phyloP scores from a whole-genome alignment of 768 basidiomycete genomes.

The Boletus reticulatus region DNA sequence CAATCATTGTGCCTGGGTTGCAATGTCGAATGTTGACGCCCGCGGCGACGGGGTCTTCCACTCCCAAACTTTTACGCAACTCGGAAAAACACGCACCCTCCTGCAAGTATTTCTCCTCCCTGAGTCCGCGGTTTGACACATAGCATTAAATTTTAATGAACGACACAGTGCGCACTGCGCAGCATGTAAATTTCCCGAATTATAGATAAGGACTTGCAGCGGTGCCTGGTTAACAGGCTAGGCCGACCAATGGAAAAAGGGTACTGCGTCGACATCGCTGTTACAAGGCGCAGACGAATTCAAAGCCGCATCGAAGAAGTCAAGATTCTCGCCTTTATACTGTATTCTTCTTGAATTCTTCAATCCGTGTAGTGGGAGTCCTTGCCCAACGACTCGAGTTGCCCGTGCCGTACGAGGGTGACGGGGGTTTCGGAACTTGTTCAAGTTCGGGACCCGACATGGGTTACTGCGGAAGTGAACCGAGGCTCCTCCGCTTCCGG shows the following conservation, averaged over 20 bases:
- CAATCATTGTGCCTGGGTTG: background rate
- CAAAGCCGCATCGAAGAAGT: background rate
- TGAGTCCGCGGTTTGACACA: background rate
- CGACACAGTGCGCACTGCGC: too few relatives aligned
- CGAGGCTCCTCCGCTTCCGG: too few relatives aligned
- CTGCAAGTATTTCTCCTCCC: background rate
- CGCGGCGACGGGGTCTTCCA: background rate
- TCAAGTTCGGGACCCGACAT: too few relatives aligned
- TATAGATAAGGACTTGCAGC: too few relatives aligned
- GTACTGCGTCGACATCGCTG: background rate
- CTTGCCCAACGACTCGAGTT: too few relatives aligned
- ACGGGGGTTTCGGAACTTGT: too few relatives aligned
- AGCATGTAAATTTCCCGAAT: too few relatives aligned
- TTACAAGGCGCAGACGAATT: background rate
- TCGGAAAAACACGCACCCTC: background rate
- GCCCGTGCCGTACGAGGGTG: too few relatives aligned
- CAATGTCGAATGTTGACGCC: background rate
- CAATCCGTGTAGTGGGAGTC: too few relatives aligned
- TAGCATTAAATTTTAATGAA: too few relatives aligned
- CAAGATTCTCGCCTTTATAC: background rate
- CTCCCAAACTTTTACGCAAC: background rate
- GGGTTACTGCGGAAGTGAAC: too few relatives aligned
- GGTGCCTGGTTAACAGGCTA: background rate
- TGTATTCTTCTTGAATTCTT: too few relatives aligned
- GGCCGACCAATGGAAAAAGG: background rate